Percentiles rank a stretch among this genome's conserved stretches.
Conservation (phyloP, 179 eudicot species). For the Carnegiea gigantea region DNA sequence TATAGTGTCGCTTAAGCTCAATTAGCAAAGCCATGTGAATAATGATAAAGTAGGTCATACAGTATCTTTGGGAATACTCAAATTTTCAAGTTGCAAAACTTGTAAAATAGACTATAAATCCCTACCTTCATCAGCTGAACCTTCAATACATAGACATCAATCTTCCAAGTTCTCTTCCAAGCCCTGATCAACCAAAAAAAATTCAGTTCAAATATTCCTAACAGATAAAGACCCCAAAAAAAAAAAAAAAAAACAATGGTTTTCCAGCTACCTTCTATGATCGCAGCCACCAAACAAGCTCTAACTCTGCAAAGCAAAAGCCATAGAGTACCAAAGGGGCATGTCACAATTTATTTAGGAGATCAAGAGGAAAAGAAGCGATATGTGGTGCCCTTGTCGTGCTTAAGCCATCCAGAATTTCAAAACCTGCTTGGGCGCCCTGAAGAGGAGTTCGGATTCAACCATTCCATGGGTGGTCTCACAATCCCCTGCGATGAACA, state of each 20-base stretch:
- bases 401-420: constrained; percentile 56
- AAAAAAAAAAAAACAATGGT: constrained; percentile 19
- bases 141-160: constrained; percentile 19
- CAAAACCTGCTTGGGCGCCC: constrained; percentile 42
- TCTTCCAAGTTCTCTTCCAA: neutral
- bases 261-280: constrained; percentile 28
- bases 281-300: constrained; percentile 37
- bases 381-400: constrained; percentile 65
- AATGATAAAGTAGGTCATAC: constrained; percentile 31
- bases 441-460: constrained; percentile 40
- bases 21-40: constrained; percentile 43
- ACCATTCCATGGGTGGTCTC: constrained; percentile 40
- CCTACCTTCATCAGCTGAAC: constrained; percentile 10
- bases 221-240: neutral
- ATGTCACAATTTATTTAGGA: constrained; percentile 56
- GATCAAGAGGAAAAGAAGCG: constrained; percentile 41
- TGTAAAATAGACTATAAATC: constrained; percentile 19
- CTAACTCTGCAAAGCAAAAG: constrained; percentile 46
- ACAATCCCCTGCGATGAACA: constrained; percentile 34
- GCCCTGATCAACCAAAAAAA: neutral
- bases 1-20: constrained; percentile 13
- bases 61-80: neutral
- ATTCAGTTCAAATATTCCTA: neutral
- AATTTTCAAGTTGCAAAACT: constrained; percentile 6
- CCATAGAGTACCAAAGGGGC: constrained; percentile 36